phyloP scores from a whole-genome alignment of 1,284 basidiomycete species.

The Phellinidium pouzarii region DNA sequence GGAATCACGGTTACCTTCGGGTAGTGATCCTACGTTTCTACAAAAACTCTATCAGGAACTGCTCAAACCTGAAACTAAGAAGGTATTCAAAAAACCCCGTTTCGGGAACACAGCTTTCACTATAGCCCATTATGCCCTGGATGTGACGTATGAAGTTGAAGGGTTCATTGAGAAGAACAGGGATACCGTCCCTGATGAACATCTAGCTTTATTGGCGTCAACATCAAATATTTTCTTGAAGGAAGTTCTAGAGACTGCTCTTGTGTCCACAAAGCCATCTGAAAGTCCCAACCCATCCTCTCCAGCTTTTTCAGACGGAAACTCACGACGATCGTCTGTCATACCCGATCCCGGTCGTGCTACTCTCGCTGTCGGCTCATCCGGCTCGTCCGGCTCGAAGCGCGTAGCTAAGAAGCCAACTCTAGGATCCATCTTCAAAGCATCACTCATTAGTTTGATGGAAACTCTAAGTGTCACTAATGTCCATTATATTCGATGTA shows the following conservation, averaged over 20 bases:
- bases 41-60: conserved; percentile 92
- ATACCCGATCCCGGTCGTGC: conserved; percentile 82
- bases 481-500: conserved; percentile 99
- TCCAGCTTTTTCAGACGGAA: conserved; percentile 59
- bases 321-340: conserved; percentile 68
- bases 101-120: conserved; percentile 98
- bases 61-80: conserved; percentile 77
- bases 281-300: conserved; percentile 61
- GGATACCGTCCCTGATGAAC: conserved; percentile 98
- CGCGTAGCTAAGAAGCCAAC: conserved; percentile 84
- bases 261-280: conserved; percentile 62
- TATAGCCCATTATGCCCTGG: conserved; percentile 95
- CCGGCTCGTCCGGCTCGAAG: conserved; percentile 39
- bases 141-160: conserved; percentile 97
- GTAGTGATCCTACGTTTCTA: conserved; percentile 89
- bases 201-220: conserved; percentile 77
- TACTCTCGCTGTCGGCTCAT: conserved; percentile 45
- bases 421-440: conserved; percentile 97
- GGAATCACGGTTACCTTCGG: conserved; percentile 93
- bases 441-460: conserved; percentile 91
- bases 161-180: conserved; percentile 99
- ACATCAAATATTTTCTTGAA: conserved; percentile 92
- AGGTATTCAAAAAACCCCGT: conserved; percentile 95
- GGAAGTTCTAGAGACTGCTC: conserved; percentile 88
- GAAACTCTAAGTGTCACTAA: conserved; percentile 96